Evolutionary conservation across 1,284 basidiomycete species (phyloP).

Genomic region (Ustilago tritici): DNA sequence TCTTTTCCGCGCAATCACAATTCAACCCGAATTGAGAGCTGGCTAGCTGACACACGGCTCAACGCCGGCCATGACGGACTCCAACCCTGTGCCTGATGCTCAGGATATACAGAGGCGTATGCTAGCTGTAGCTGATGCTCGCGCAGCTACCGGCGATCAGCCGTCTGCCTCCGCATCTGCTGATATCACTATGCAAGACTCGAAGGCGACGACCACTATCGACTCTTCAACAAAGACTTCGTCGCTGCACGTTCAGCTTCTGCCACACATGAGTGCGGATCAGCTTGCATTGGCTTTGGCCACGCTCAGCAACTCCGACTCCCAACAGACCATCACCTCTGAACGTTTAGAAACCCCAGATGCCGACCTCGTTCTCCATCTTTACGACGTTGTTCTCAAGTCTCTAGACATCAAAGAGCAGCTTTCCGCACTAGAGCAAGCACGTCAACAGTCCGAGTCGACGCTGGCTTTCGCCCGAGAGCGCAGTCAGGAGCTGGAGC

Average conservation of each 20-base stretch:
- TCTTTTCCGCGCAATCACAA: background rate
- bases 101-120: conserved; percentile 43
- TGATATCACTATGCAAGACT: conserved; percentile 25
- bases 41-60: conserved; percentile 18
- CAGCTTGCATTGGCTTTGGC: conserved; percentile 32
- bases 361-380: conserved; percentile 39
- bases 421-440: conserved; percentile 13
- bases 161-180: conserved; percentile 9
- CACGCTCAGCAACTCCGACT: conserved; percentile 21
- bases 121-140: conserved; percentile 32
- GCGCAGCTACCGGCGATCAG: conserved; percentile 12
- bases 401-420: conserved; percentile 26
- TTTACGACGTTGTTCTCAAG: conserved; percentile 40
- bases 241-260: conserved; percentile 28
- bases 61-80: conserved; percentile 40
- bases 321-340: conserved; percentile 12
- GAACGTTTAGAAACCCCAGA: conserved; percentile 43
- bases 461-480: conserved; percentile 3
- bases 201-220: conserved; percentile 4
- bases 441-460: conserved; percentile 12
- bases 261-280: conserved; percentile 26
- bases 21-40: conserved; percentile 3
- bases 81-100: conserved; percentile 37
- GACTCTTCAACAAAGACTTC: background rate
- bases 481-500: conserved; percentile 26